phyloP scores from a whole-genome alignment of 305 asterid genomes.

The Euphrasia arctica region DNA sequence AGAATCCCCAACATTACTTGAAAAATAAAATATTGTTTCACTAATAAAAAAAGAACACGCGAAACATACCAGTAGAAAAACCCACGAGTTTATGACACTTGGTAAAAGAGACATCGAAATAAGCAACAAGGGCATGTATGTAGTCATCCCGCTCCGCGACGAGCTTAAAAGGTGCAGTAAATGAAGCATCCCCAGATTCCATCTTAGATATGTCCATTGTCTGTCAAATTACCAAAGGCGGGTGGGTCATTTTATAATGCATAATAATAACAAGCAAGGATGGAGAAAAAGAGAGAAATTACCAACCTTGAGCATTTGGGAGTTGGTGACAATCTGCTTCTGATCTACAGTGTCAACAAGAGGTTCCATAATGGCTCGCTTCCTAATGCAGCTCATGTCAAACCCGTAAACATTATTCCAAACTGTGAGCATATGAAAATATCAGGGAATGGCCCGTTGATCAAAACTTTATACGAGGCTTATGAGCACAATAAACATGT shows the following conservation, averaged over 20 bases:
- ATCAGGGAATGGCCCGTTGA: slow-evolving; percentile 9
- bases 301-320: slow-evolving; percentile 80
- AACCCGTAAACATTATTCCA: slow-evolving; percentile 93
- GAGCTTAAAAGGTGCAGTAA: slow-evolving; percentile 91
- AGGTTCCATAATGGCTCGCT: slow-evolving; percentile 84
- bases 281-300: slow-evolving; percentile 1
- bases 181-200: slow-evolving; percentile 79
- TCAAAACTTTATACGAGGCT: neutral
- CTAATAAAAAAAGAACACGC: neutral
- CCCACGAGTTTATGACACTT: slow-evolving; percentile 82
- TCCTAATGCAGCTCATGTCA: slow-evolving; percentile 96
- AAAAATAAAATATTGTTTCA: neutral
- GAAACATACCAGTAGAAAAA: slow-evolving; percentile 24
- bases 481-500: slow-evolving; percentile 7
- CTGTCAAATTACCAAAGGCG: slow-evolving; percentile 33
- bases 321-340: slow-evolving; percentile 86
- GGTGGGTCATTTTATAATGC: neutral
- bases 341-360: slow-evolving; percentile 90
- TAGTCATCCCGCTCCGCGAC: slow-evolving; percentile 91
- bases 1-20: neutral
- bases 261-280: neutral
- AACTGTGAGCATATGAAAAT: slow-evolving; percentile 42
- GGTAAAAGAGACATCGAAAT: slow-evolving; percentile 91
- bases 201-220: slow-evolving; percentile 97
- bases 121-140: slow-evolving; percentile 94